Base-by-base conservation (phyloP, 192 early-diverging fungal species). In the Kappamyces sp. region DNA sequence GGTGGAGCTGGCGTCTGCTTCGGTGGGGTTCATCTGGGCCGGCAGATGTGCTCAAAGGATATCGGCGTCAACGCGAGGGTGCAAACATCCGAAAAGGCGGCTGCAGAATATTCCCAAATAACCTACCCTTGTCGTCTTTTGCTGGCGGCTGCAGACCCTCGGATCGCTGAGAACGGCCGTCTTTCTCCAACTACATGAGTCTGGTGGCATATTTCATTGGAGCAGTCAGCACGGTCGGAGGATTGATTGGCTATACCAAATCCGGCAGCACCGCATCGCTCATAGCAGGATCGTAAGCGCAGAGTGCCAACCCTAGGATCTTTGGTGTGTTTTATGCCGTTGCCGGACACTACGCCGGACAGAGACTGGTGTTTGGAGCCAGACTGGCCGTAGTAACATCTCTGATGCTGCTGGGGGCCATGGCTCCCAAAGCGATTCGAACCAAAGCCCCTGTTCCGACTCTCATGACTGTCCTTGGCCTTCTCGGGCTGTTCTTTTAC, bases 351-450 rank as follows among this genome's bases (percentile, higher is more conserved):
- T 53, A 77, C 23, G 62, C 77, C 38, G 60, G 65, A 23, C 48
- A 54, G 37, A 80, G 77, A 61, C 50, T 12, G n/a, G 51, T 65
- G 7, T 75, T 72, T 58, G 75, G 78, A 10, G 51, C 63, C 15
- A 72, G 75, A 51, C 63, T 80, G 12, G 78, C 78, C 3, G 37
- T 70, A 9, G 42, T 51, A 3, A 73, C 75, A 1, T 75, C 72
- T 7, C 51, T 66, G 5, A 38, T 80, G 37, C 58, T 80, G 31
- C 8, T 69, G 5, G 66, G 38, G 2, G 71, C 74, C 42, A 77
- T 80, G 78, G 69, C 47, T 6, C 67, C 63, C 13, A 60, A 66
- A 34, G 78, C 75, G 3, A 39, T 77, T 51, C 54, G 40, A 35
- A 66, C 65, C 3, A 41, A 51, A 6, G 71, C 69, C 43, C 78